Evolutionary conservation across 805 yeast genomes (phyloP).

Genomic region (Hanseniaspora lachancei): DNA sequence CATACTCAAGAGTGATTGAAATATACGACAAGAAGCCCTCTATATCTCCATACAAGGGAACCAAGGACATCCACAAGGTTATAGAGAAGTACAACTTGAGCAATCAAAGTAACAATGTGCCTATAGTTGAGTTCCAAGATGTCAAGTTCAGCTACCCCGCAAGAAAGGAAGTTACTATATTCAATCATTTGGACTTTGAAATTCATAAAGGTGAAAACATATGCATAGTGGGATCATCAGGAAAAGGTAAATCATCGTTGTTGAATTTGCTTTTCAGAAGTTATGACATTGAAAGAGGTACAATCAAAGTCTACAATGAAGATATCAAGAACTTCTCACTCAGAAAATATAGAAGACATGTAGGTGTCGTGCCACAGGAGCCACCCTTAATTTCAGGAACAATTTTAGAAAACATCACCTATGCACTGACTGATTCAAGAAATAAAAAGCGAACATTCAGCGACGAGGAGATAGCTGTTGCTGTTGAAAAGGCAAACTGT

Average conservation of each 20-base stretch:
- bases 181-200: constrained; percentile 43
- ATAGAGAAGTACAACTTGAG: constrained; percentile 16
- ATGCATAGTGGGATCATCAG: constrained; percentile 94
- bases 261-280: constrained; percentile 67
- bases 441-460: constrained; percentile 32
- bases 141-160: constrained; percentile 74
- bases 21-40: constrained; percentile 63
- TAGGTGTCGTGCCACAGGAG: constrained; percentile 91
- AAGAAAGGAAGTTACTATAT: constrained; percentile 56
- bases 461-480: constrained; percentile 45
- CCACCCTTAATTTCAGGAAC: constrained; percentile 82
- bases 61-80: constrained; percentile 24
- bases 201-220: constrained; percentile 74
- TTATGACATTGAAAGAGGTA: constrained; percentile 65
- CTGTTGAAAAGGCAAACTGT: constrained; percentile 62
- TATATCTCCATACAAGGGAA: constrained; percentile 56
- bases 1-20: constrained; percentile 84
- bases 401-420: constrained; percentile 66
- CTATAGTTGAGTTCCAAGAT: constrained; percentile 45
- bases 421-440: constrained; percentile 40
- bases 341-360: constrained; percentile 53
- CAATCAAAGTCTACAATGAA: constrained; percentile 49
- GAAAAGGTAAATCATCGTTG: constrained; percentile 88
- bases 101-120: constrained; percentile 17
- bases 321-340: constrained; percentile 53